Conservation (phyloP, 495 filamentous ascomycete species). For the Hypoxylon rickii region DNA sequence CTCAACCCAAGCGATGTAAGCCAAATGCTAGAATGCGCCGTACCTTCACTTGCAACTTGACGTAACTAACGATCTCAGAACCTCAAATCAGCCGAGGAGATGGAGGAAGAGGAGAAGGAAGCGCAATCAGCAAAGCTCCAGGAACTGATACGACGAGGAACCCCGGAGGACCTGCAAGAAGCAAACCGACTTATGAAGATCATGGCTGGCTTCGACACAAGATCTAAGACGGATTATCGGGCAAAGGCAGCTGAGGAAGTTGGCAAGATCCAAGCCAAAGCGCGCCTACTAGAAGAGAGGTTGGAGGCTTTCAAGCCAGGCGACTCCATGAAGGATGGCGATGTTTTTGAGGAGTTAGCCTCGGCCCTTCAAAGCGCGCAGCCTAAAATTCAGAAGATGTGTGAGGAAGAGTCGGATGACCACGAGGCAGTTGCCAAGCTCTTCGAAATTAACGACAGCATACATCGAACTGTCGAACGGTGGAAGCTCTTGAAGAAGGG, state of each 20-base stretch:
- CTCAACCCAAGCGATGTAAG: conserved; percentile 96
- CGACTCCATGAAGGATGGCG: conserved; percentile 82
- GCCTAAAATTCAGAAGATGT: conserved; percentile 99
- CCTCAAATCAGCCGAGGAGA: conserved; percentile 94
- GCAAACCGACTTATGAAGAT: conserved; percentile 98
- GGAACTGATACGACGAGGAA: conserved; percentile 90
- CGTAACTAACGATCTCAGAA: conserved; percentile 59
- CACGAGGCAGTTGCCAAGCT: conserved; percentile 93
- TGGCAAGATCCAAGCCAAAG: conserved; percentile 89
- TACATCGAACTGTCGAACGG: conserved; percentile 92
- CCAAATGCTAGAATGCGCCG: conserved; percentile 13
- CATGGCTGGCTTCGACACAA: conserved; percentile 95
- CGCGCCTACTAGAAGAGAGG: conserved; percentile 88
- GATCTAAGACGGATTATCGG: conserved; percentile 94
- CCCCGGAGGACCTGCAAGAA: conserved; percentile 91
- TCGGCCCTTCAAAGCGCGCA: conserved; percentile 89
- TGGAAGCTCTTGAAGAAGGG: conserved; percentile 95
- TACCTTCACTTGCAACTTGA: neutral
- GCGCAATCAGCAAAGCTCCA: conserved; percentile 97
- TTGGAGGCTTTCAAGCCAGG: conserved; percentile 81
- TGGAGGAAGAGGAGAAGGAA: conserved; percentile 95
- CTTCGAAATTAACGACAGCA: conserved; percentile 97
- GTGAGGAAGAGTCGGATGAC: conserved; percentile 97
- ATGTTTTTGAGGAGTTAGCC: conserved; percentile 96
- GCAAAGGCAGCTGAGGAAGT: conserved; percentile 98